phyloP scores from a whole-genome alignment of 1,284 basidiomycete genomes.

The Singerocomus rubriflavus region DNA sequence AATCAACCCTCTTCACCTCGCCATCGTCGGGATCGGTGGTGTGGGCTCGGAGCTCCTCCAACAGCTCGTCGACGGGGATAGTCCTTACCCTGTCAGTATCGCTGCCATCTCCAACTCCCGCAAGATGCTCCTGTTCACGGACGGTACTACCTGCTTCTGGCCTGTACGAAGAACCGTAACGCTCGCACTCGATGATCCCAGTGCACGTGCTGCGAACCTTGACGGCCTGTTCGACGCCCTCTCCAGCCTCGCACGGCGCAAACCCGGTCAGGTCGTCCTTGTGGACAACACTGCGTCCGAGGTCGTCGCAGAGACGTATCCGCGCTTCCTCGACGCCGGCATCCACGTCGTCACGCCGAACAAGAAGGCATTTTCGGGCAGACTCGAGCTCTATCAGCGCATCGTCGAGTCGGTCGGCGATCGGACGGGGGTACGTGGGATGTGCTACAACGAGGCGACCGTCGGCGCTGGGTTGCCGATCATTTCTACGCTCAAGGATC shows the following conservation, averaged over 20 bases:
- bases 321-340: conserved; percentile 75
- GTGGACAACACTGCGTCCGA: conserved; percentile 96
- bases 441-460: conserved; percentile 88
- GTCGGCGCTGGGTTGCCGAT: conserved; percentile 96
- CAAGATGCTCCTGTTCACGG: conserved; percentile 58
- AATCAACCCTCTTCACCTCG: conserved; percentile 48
- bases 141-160: conserved; percentile 40
- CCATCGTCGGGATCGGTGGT: conserved; percentile 83
- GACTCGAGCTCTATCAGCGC: conserved; percentile 66
- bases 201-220: conserved; percentile 43
- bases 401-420: conserved; percentile 45
- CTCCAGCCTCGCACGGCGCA: conserved; percentile 31
- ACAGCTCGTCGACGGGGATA: conserved; percentile 59
- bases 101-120: conserved; percentile 80
- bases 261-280: conserved; percentile 62
- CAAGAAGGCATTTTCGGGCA: conserved; percentile 93
- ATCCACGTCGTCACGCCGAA: conserved; percentile 94
- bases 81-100: conserved; percentile 67
- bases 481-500: conserved; percentile 87
- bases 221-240: conserved; percentile 40
- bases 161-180: conserved; percentile 39
- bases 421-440: conserved; percentile 51
- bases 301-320: conserved; percentile 80
- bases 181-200: conserved; percentile 36
- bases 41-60: conserved; percentile 83